Conservation (phyloP, 2,329 filamentous ascomycete species). For the Colletotrichum brevisporum region DNA sequence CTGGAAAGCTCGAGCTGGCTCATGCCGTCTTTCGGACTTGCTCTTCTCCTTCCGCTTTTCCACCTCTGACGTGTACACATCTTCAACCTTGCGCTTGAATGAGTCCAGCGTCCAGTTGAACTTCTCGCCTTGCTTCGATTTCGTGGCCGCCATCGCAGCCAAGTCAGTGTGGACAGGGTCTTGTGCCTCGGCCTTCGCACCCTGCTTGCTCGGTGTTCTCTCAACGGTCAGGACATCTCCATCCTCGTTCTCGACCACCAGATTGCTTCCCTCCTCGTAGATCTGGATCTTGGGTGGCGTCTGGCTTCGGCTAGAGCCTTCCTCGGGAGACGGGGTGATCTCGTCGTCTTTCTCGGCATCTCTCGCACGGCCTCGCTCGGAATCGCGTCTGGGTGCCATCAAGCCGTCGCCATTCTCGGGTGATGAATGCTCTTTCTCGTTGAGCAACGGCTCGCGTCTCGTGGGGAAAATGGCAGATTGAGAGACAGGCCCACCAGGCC, state of each 20-base stretch:
- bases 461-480: slow-evolving; percentile 90
- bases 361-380: slow-evolving; percentile 27
- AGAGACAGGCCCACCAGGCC: slow-evolving; percentile 87
- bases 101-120: slow-evolving; percentile 58
- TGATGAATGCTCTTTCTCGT: slow-evolving; percentile 46
- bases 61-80: slow-evolving; percentile 72
- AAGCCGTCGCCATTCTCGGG: slow-evolving; percentile 43
- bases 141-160: slow-evolving; percentile 33
- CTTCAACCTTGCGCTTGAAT: slow-evolving; percentile 64
- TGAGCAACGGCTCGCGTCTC: slow-evolving; percentile 51
- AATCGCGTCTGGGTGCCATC: slow-evolving; percentile 17
- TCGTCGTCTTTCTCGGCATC: slow-evolving; percentile 37
- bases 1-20: slow-evolving; percentile 86
- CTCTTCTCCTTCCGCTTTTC: slow-evolving; percentile 73
- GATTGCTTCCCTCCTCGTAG: slow-evolving; percentile 84
- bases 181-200: neutral
- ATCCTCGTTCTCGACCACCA: slow-evolving; percentile 87
- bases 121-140: slow-evolving; percentile 51
- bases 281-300: slow-evolving; percentile 68
- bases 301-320: slow-evolving; percentile 27
- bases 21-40: slow-evolving; percentile 69
- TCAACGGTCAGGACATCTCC: slow-evolving; percentile 86
- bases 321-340: slow-evolving; percentile 35
- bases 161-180: slow-evolving; percentile 25
- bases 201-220: slow-evolving; percentile 53